A percentile compares a stretch with the other conserved stretches of the same genome.
These are phyloP conservation scores for Synchytrium microbalum DNA, from an alignment of 371 early-diverging fungal genomes.

Conservation along the genomic window DNA sequence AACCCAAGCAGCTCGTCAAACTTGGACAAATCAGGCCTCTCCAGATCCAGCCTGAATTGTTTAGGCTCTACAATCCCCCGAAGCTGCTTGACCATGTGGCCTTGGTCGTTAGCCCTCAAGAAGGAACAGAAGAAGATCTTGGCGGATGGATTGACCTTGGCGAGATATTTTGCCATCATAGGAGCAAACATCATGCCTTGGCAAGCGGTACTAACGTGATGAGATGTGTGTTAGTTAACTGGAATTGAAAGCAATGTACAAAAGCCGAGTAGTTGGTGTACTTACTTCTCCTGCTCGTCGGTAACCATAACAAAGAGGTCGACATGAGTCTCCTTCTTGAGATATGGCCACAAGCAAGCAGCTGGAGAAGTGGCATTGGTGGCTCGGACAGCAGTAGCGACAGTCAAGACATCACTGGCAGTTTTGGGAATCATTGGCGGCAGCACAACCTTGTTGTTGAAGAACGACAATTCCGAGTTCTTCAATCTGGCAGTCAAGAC, in stretches of 20 bases:
- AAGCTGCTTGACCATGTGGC: slow-evolving; percentile 7
- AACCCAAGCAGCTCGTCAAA: slow-evolving; percentile 17
- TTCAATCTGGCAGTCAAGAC: slow-evolving; percentile 15
- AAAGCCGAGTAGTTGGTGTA: no score
- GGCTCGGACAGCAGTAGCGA: slow-evolving; percentile 9
- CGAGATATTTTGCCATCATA: slow-evolving; percentile 8
- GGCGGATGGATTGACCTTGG: slow-evolving; percentile 9
- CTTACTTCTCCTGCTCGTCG: slow-evolving; percentile 16
- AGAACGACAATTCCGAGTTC: slow-evolving; percentile 11
- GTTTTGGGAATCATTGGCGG: slow-evolving; percentile 9
- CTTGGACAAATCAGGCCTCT: slow-evolving; percentile 13
- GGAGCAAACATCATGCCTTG: slow-evolving; percentile 9
- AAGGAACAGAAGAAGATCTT: slow-evolving; percentile 13
- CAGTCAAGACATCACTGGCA: slow-evolving; percentile 7
- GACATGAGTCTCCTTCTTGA: neutral
- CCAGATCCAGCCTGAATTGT: slow-evolving; percentile 13
- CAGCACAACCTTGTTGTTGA: slow-evolving; percentile 5
- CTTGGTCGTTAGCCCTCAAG: slow-evolving; percentile 7
- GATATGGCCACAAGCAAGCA: slow-evolving; percentile 13
- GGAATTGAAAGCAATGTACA: no score
- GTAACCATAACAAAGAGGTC: slow-evolving; percentile 17
- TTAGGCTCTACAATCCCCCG: slow-evolving; percentile 9
- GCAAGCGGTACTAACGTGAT: slow-evolving; percentile 8
- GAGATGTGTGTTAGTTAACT: no score
- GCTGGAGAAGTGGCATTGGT: slow-evolving; percentile 9